Percentiles rank a stretch among this genome's conserved stretches.
phyloP scores from a whole-genome alignment of 257 asterid genomes.

The Cinchona pubescens region DNA sequence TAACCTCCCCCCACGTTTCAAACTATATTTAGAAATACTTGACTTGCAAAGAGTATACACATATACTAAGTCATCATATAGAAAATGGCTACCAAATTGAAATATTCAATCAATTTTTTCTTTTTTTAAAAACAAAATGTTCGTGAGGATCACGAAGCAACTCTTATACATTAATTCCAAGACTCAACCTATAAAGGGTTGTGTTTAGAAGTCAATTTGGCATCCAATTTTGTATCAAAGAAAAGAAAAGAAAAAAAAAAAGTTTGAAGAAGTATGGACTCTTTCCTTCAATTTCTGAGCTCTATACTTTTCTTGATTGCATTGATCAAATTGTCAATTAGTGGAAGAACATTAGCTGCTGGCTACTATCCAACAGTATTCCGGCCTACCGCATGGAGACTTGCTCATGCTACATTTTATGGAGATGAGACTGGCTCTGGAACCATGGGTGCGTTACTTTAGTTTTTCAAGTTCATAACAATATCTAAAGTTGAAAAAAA shows the following conservation, averaged over 20 bases:
- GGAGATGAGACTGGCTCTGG: conserved; percentile 66
- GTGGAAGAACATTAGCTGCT: conserved; percentile 24
- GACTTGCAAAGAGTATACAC: not conserved
- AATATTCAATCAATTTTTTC: not conserved
- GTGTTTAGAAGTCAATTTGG: conserved; percentile 24
- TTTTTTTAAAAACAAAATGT: conserved; percentile 8
- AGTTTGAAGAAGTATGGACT: conserved; percentile 32
- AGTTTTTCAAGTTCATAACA: conserved; percentile 37
- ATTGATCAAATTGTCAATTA: conserved; percentile 22
- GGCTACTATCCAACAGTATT: conserved; percentile 28
- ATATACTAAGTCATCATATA: not conserved
- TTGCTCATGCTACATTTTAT: conserved; percentile 64
- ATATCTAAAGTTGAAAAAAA: conserved; percentile 56
- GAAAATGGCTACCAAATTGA: not conserved
- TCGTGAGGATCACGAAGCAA: conserved; percentile 40
- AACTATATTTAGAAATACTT: not conserved
- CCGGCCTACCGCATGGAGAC: conserved; percentile 41
- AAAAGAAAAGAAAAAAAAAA: not conserved
- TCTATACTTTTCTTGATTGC: conserved; percentile 27
- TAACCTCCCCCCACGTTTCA: conserved; percentile 7
- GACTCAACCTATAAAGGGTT: conserved; percentile 31
- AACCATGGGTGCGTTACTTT: conserved; percentile 43
- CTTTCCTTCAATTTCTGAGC: conserved; percentile 28
- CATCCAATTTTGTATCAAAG: conserved; percentile 1
- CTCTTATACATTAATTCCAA: not conserved